These are phyloP conservation scores for Phytophthora agathidicida DNA, from an alignment of 352 stramenopile genomes.

Conservation along the genomic window DNA sequence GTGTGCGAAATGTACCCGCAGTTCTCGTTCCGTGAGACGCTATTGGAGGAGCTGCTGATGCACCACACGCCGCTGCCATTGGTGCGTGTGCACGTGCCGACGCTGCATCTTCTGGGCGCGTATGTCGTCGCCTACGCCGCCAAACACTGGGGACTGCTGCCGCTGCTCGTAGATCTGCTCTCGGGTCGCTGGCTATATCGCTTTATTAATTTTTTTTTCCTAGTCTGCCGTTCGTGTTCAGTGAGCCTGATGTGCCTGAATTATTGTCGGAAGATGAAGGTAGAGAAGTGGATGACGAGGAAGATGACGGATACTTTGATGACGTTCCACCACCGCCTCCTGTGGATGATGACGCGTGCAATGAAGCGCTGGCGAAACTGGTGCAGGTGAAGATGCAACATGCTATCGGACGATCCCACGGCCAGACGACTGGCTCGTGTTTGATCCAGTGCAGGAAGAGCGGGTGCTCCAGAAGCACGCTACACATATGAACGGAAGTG, in stretches of 20 bases:
- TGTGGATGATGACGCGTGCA: slow-evolving; percentile 44
- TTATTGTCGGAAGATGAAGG: slow-evolving; percentile 62
- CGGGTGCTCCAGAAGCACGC: slow-evolving; percentile 63
- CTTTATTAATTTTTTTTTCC: slow-evolving; percentile 40
- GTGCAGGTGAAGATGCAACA: slow-evolving; percentile 66
- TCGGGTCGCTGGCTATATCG: slow-evolving; percentile 65
- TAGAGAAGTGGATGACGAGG: slow-evolving; percentile 23
- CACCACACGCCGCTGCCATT: slow-evolving; percentile 64
- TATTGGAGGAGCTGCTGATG: slow-evolving; percentile 60
- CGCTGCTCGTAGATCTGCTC: slow-evolving; percentile 51
- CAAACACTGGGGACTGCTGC: slow-evolving; percentile 43
- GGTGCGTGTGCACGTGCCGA: slow-evolving; percentile 43
- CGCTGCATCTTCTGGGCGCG: slow-evolving; percentile 45
- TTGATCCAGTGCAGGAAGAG: slow-evolving; percentile 63
- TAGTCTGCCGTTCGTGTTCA: slow-evolving; percentile 62
- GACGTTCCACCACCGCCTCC: slow-evolving; percentile 16
- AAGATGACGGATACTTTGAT: slow-evolving; percentile 27
- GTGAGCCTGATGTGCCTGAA: slow-evolving; percentile 63
- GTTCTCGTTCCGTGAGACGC: slow-evolving; percentile 63
- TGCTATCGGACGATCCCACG: slow-evolving; percentile 55
- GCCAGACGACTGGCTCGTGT: slow-evolving; percentile 79
- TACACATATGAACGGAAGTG: slow-evolving; percentile 10
- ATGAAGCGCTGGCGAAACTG: slow-evolving; percentile 58
- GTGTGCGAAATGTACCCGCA: slow-evolving; percentile 72
- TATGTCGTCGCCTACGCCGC: slow-evolving; percentile 39